phyloP scores from a whole-genome alignment of 108 stramenopile genomes.

The Cylindrotheca fusiformis region DNA sequence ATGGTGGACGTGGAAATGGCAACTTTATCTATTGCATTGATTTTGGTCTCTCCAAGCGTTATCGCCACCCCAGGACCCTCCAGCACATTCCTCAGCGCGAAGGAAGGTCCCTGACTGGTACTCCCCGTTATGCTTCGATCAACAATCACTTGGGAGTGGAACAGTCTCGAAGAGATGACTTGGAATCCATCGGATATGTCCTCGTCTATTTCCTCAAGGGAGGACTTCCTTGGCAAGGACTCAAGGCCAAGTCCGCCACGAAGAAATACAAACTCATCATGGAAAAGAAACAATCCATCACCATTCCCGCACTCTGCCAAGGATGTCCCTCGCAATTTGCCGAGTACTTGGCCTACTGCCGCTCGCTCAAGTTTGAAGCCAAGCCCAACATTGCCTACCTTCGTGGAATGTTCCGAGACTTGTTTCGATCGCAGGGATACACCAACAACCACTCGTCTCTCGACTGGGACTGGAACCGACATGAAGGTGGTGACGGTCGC shows the following conservation, averaged over 20 bases:
- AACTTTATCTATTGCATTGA: constrained; percentile 97
- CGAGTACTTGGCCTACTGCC: constrained; percentile 97
- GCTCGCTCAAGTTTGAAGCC: constrained; percentile 96
- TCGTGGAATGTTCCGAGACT: constrained; percentile 93
- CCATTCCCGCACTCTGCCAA: constrained; percentile 93
- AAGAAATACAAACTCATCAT: constrained; percentile 95
- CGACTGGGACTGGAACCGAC: constrained; percentile 92
- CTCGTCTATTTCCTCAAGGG: constrained; percentile 98
- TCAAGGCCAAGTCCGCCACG: constrained; percentile 94
- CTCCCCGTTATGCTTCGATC: constrained; percentile 96
- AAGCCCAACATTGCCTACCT: constrained; percentile 98
- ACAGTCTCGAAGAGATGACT: constrained; percentile 95
- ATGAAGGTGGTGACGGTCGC: constrained; percentile 50
- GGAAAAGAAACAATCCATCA: constrained; percentile 93
- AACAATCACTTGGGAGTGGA: constrained; percentile 99
- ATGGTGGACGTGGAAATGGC: constrained; percentile 75
- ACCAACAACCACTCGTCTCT: constrained; percentile 86
- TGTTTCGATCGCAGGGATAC: constrained; percentile 91
- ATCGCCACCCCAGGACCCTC: constrained; percentile 95
- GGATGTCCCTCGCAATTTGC: constrained; percentile 97
- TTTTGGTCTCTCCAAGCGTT: constrained; percentile 96
- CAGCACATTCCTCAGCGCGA: constrained; percentile 99
- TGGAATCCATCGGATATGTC: constrained; percentile 97
- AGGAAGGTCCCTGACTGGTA: constrained; percentile 92
- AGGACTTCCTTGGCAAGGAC: constrained; percentile 98